Evolutionary conservation across 108 stramenopile species (phyloP), one percentile per base, ranked within the genome.

Genomic region (Stephanodiscus minutulus): DNA sequence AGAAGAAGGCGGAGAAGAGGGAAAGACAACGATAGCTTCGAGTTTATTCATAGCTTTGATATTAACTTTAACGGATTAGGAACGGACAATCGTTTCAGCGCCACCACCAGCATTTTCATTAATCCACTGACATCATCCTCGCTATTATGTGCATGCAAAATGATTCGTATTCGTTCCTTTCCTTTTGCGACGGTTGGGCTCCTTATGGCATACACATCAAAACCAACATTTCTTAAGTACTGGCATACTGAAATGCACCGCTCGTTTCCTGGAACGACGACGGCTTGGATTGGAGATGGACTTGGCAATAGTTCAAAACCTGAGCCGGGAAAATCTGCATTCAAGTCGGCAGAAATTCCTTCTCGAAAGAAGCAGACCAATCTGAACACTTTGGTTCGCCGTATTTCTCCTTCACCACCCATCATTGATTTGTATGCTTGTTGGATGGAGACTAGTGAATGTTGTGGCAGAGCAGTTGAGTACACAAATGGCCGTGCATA

Each of bases 401-500:
- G 66, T 46, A 28, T 35, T 47, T 87, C 77, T 3, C 92, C 93
- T 18, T 59, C 77, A 10, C 6, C 10, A n/a, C 82, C 64, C 58
- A 82, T 72, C 83, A 95, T 90, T 53, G 87, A 85, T 46, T 85
- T 72, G 66, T 97, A 94, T 39, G 96, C 73, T 68, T 91, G 83
- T 63, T 81, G 68, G 57, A 98, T 96, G 8, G 83, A 68, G 11
- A 91, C 83, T 52, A 97, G 72, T 15, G 94, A 86, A 80, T 97
- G 94, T 8, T 85, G 61, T 12, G 96, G 93, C 1, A 95, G 77
- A 15, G 96, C 79, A 0, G 98, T 98, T 15, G 96, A 96, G 82
- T 98, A 98, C 22, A 98, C 86, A 61, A 98, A 88, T 43, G 98
- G 98, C 64, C 95, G 82, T 21, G 89, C 96, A 74, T 97, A 98